These are phyloP conservation scores for Usnea hakonensis DNA, from an alignment of 495 filamentous ascomycete species.

Conservation along the genomic window DNA sequence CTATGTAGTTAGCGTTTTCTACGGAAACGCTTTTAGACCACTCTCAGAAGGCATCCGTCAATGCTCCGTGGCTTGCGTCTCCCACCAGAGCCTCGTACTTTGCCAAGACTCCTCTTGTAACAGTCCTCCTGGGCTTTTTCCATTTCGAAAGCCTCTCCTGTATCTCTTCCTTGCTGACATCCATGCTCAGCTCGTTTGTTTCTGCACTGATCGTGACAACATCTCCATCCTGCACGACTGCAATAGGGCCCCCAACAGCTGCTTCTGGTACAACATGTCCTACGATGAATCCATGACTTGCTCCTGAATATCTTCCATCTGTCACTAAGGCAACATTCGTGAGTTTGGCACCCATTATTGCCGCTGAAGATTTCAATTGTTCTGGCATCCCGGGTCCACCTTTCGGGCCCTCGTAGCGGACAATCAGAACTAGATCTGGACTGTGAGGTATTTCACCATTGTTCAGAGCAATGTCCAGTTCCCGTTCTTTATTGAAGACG, in stretches of 20 bases:
- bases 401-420: constrained; percentile 92
- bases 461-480: constrained; percentile 68
- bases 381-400: constrained; percentile 99
- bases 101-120: constrained; percentile 80
- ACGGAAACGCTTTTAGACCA: neutral
- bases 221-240: constrained; percentile 73
- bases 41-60: constrained; percentile 39
- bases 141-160: constrained; percentile 57
- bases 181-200: constrained; percentile 65
- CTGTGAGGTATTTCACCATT: constrained; percentile 62
- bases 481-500: constrained; percentile 86
- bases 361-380: constrained; percentile 80
- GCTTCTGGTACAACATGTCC: constrained; percentile 93
- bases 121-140: constrained; percentile 62
- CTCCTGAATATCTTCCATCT: constrained; percentile 86
- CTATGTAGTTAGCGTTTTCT: neutral
- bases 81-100: constrained; percentile 78
- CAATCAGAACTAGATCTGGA: constrained; percentile 84
- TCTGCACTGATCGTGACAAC: constrained; percentile 80
- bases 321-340: constrained; percentile 88
- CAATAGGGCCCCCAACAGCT: constrained; percentile 73
- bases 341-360: constrained; percentile 86
- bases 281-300: constrained; percentile 92
- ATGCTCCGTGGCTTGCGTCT: constrained; percentile 64
- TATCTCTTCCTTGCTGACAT: constrained; percentile 70